These are phyloP conservation scores for Prototheca wickerhamii DNA, from an alignment of 163 green algal genomes.

Conservation along the genomic window DNA sequence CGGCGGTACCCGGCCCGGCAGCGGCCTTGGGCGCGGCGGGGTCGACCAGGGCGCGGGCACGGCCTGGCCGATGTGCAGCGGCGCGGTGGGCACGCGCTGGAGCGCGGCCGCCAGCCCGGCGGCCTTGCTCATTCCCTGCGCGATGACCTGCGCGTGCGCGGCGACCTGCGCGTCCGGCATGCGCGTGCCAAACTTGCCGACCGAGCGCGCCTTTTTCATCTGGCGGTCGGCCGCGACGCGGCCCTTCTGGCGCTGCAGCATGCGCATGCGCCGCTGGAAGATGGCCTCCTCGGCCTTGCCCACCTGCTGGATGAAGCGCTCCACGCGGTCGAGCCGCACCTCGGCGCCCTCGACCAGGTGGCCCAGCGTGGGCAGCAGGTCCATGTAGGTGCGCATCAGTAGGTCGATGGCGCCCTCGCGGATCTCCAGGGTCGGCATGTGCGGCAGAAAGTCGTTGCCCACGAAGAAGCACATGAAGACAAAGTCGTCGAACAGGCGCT, in stretches of 20 bases:
- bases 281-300: slow-evolving; percentile 85
- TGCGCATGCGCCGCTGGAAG: slow-evolving; percentile 81
- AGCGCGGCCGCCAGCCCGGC: slow-evolving; percentile 14
- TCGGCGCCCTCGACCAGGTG: slow-evolving; percentile 63
- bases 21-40: not conserved
- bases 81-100: slow-evolving; percentile 7
- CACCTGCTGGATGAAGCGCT: slow-evolving; percentile 54
- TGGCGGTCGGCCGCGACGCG: slow-evolving; percentile 36
- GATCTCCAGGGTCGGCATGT: slow-evolving; percentile 99
- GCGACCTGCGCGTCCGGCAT: slow-evolving; percentile 11
- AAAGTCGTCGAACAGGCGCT: slow-evolving; percentile 81
- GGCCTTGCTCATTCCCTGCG: slow-evolving; percentile 7
- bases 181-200: slow-evolving; percentile 20
- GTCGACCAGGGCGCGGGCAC: no score
- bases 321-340: slow-evolving; percentile 38
- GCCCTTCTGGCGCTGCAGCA: slow-evolving; percentile 48
- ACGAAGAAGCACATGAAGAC: slow-evolving; percentile 84
- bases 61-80: slow-evolving; percentile 7
- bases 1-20: not conserved
- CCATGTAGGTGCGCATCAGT: slow-evolving; percentile 82
- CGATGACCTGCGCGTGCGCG: slow-evolving; percentile 12
- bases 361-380: slow-evolving; percentile 63
- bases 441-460: slow-evolving; percentile 94
- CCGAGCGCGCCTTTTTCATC: slow-evolving; percentile 16
- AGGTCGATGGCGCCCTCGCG: slow-evolving; percentile 88